Evolutionary conservation across 495 filamentous ascomycete species (phyloP).

Genomic region (Penicillium longicatenatum): DNA sequence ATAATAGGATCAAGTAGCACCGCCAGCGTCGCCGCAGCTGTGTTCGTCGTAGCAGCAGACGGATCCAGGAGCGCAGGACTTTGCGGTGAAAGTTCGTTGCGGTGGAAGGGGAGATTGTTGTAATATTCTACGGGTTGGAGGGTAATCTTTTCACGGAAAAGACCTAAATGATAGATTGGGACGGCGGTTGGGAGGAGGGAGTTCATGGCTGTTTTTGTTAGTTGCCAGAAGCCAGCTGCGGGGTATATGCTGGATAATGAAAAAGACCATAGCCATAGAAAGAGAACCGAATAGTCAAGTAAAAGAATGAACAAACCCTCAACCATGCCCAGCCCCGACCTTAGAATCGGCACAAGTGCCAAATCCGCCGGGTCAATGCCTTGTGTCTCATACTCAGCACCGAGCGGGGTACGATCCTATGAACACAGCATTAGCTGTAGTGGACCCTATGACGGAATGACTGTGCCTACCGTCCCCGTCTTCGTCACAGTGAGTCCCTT

Average conservation of each 20-base stretch:
- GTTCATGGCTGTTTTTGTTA: conserved; percentile 62
- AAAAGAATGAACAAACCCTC: conserved; percentile 53
- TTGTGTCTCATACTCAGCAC: conserved; percentile 65
- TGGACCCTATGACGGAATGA: not conserved
- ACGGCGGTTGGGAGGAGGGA: conserved; percentile 78
- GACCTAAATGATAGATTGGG: conserved; percentile 88
- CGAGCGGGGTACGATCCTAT: conserved; percentile 74
- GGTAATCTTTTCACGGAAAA: conserved; percentile 84
- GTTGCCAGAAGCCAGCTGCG: not conserved
- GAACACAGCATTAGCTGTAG: not conserved
- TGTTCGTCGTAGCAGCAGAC: conserved; percentile 23
- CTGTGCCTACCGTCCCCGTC: conserved; percentile 36
- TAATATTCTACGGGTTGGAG: conserved; percentile 96
- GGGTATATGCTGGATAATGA: not conserved
- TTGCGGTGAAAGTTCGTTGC: conserved; percentile 29
- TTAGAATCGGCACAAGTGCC: conserved; percentile 86
- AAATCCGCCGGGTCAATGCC: conserved; percentile 63
- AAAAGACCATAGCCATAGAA: not conserved
- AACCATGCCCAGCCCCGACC: conserved; percentile 88
- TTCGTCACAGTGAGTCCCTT: conserved; percentile 53
- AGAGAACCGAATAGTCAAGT: not conserved
- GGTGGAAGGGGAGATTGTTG: conserved; percentile 88
- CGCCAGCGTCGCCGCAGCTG: conserved; percentile 60
- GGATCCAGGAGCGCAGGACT: conserved; percentile 35
- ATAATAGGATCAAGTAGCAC: conserved; percentile 91